phyloP scores from a whole-genome alignment of 805 yeast species.

The Starmerella scarabaei region DNA sequence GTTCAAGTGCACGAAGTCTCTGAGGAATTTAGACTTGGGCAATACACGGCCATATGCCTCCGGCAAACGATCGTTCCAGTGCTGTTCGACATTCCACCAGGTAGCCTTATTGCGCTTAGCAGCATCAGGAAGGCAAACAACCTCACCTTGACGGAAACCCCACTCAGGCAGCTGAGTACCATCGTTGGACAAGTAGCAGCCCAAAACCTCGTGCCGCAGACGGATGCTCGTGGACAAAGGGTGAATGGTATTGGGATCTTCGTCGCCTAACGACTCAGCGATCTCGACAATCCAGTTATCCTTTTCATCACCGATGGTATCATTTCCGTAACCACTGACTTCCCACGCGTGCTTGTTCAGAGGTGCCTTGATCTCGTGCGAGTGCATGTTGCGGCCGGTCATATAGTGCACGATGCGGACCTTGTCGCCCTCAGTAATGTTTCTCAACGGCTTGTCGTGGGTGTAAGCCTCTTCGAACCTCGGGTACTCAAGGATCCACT shows the following conservation, averaged over 20 bases:
- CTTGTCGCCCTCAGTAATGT: slow-evolving; percentile 53
- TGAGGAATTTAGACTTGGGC: slow-evolving; percentile 44
- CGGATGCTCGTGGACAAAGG: slow-evolving; percentile 60
- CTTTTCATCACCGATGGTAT: slow-evolving; percentile 60
- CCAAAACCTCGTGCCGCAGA: slow-evolving; percentile 68
- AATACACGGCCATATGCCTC: slow-evolving; percentile 29
- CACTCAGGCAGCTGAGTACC: slow-evolving; percentile 83
- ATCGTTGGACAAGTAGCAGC: slow-evolving; percentile 87
- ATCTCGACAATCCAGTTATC: slow-evolving; percentile 91
- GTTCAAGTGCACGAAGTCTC: slow-evolving; percentile 59
- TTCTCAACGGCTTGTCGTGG: slow-evolving; percentile 28
- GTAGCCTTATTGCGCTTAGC: slow-evolving; percentile 46
- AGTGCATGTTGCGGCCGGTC: slow-evolving; percentile 64
- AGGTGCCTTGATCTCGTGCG: slow-evolving; percentile 97
- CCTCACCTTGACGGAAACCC: slow-evolving; percentile 97
- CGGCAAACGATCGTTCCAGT: slow-evolving; percentile 40
- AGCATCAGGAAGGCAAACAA: slow-evolving; percentile 48
- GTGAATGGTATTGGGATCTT: slow-evolving; percentile 41
- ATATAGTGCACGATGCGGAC: slow-evolving; percentile 70
- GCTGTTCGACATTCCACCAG: slow-evolving; percentile 74
- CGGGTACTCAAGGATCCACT: slow-evolving; percentile 62
- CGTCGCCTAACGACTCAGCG: slow-evolving; percentile 39
- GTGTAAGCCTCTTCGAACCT: slow-evolving; percentile 27
- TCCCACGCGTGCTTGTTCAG: slow-evolving; percentile 85
- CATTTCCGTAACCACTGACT: slow-evolving; percentile 78